phyloP scores from a whole-genome alignment of 768 basidiomycete species.

The Podaxis sp. region DNA sequence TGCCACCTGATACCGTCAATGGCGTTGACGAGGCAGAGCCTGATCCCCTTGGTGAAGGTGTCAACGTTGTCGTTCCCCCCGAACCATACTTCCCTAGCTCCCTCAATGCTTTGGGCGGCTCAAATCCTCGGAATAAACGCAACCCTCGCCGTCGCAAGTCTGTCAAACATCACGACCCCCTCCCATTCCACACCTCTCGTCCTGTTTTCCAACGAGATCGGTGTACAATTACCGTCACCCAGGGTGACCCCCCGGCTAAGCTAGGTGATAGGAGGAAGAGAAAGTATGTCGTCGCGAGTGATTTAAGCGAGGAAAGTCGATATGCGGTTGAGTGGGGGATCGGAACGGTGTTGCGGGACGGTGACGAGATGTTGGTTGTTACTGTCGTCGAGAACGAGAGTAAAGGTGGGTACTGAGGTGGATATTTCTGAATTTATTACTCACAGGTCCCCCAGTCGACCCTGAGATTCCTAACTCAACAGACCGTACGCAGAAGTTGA shows the following conservation, averaged over 20 bases:
- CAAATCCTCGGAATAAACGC: constrained; percentile 37
- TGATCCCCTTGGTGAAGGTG: constrained; percentile 90
- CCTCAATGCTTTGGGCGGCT: constrained; percentile 46
- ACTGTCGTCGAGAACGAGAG: constrained; percentile 91
- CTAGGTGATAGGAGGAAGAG: constrained; percentile 54
- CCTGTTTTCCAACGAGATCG: constrained; percentile 90
- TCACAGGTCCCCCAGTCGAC: constrained; percentile 47
- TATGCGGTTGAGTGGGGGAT: constrained; percentile 99
- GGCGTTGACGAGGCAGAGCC: constrained; percentile 60
- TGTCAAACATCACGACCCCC: constrained; percentile 58
- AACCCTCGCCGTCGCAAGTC: constrained; percentile 61
- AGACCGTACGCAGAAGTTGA: constrained; percentile 77
- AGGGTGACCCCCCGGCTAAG: constrained; percentile 74
- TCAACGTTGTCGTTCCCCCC: constrained; percentile 82
- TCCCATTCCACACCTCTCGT: constrained; percentile 67
- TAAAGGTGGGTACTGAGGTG: constrained; percentile 54
- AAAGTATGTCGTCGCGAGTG: constrained; percentile 89
- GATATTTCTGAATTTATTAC: constrained; percentile 5
- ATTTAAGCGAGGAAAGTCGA: constrained; percentile 89
- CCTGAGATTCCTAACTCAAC: constrained; percentile 66
- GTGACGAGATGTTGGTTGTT: constrained; percentile 90
- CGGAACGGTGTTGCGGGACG: constrained; percentile 91
- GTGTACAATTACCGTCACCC: constrained; percentile 85
- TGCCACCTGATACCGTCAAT: constrained; percentile 27
- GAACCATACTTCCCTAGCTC: constrained; percentile 82